Base-by-base conservation (phyloP, 1,284 basidiomycete genomes). In the Marasmius tenuissimus region DNA sequence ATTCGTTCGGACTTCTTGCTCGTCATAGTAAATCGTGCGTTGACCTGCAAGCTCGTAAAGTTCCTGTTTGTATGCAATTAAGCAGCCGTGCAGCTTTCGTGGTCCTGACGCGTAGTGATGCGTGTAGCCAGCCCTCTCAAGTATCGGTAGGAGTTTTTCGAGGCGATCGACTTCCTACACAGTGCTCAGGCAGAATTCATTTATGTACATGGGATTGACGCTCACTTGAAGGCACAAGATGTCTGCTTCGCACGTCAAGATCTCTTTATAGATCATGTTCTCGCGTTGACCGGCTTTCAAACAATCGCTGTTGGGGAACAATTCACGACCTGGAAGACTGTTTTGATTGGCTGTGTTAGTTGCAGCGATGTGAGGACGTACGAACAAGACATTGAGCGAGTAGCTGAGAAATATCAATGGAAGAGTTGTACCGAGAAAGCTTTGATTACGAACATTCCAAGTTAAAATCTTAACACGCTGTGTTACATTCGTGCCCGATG, bases 251-350 rank as follows among this genome's bases (percentile, higher is more conserved):
- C 89, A 85, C 2, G 81, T 80, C 27, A 85, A 73, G 35, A 96
- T 81, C 73, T 96, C 94, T 53, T 81, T 79, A 65, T 87, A 82
- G 11, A 94, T 76, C 89, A 96, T 91, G 12, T 85, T 82, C 66
- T 88, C 85, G 64, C 94, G 81, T 71, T 91, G 85, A 22, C 70
- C 70, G 57, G 86, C 89, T 75, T 91, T 92, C 58, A 96, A 77
- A 69, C 92, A 94, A 69, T 92, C 86, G 68, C 89, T 91, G 7
- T 86, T 89, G 3, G 94, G 94, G 69, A 96, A 96, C 48, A 96
- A 80, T 58, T 93, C 87, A 50, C 94, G 84, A 40, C 93, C 93
- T 95, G 68, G 10, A 40, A 59, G 55, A 49, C 11, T 58, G 57
- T 42, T 34, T 40, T 50, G 38, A 16, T 53, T 59, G 61, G 18